Evolutionary conservation across 202 grass and related monocot species (phyloP).

Genomic region (Schoenoplectus triqueter): DNA sequence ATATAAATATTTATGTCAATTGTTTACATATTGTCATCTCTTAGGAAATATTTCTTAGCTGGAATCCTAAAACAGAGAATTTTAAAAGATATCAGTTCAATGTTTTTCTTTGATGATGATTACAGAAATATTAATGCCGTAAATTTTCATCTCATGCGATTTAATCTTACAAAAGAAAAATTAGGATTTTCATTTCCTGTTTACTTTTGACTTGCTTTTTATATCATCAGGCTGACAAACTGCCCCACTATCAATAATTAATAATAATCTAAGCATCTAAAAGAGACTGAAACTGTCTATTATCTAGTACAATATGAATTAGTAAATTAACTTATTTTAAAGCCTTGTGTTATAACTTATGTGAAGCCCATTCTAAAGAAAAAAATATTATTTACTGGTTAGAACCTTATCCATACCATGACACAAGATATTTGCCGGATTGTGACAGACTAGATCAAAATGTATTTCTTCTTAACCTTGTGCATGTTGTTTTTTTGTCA

Average conservation of each 20-base stretch:
- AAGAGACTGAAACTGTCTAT: background rate
- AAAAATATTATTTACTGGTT: background rate
- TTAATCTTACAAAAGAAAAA: background rate
- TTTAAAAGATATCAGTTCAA: slow-evolving; percentile 25
- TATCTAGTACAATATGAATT: background rate
- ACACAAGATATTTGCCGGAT: background rate
- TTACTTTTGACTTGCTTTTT: background rate
- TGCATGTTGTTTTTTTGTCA: background rate
- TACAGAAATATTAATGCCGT: slow-evolving; percentile 19
- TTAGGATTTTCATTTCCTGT: background rate
- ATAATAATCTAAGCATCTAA: background rate
- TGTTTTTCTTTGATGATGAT: slow-evolving; percentile 40
- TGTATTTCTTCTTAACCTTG: slow-evolving; percentile 26
- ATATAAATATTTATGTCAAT: background rate
- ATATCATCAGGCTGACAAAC: background rate
- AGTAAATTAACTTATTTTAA: background rate
- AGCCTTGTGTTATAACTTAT: background rate
- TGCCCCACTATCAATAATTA: background rate
- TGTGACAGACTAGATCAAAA: background rate
- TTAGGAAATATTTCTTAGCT: slow-evolving; percentile 31
- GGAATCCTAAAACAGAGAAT: slow-evolving; percentile 19
- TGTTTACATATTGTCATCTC: background rate
- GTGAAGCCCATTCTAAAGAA: background rate
- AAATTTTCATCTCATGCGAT: background rate
- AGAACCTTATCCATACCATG: background rate